Conservation (phyloP, 2,329 filamentous ascomycete species). For the Colletotrichum orchidophilum region DNA sequence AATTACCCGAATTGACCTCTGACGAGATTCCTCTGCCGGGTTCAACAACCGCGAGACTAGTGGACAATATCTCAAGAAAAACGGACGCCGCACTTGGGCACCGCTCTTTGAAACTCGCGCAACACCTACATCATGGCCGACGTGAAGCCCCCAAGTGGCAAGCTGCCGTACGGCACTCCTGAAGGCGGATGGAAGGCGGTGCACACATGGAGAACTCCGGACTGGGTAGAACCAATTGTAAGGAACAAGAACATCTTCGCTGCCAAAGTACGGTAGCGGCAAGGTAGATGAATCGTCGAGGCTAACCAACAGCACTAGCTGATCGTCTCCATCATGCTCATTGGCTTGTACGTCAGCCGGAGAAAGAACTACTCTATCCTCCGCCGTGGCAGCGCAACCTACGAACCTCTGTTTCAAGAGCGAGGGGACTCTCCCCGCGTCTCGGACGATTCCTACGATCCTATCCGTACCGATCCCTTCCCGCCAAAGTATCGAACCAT, state of each 20-base stretch:
- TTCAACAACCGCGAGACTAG: background rate
- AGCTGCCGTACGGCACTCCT: conserved; percentile 32
- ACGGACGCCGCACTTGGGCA: background rate
- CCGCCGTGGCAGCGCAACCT: conserved; percentile 30
- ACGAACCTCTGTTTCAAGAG: conserved; percentile 38
- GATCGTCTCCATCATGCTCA: conserved; percentile 48
- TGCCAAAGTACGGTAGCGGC: background rate
- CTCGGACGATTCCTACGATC: conserved; percentile 36
- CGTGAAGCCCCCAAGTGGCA: conserved; percentile 23
- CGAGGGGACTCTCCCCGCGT: conserved; percentile 36
- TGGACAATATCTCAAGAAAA: background rate
- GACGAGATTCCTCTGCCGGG: background rate
- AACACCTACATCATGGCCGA: conserved; percentile 23
- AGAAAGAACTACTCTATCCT: conserved; percentile 47
- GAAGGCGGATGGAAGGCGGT: conserved; percentile 39
- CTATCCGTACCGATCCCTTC: conserved; percentile 39
- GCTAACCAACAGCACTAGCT: conserved; percentile 38
- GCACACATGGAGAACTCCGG: conserved; percentile 42
- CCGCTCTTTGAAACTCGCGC: background rate
- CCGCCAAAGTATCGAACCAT: conserved; percentile 60
- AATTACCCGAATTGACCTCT: background rate
- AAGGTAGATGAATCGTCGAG: background rate
- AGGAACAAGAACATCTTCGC: conserved; percentile 16
- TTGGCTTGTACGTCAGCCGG: conserved; percentile 49
- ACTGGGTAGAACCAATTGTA: conserved; percentile 47